Evolutionary conservation across 2,329 filamentous ascomycete genomes (phyloP).

Genomic region (Sporothrix brasiliensis): DNA sequence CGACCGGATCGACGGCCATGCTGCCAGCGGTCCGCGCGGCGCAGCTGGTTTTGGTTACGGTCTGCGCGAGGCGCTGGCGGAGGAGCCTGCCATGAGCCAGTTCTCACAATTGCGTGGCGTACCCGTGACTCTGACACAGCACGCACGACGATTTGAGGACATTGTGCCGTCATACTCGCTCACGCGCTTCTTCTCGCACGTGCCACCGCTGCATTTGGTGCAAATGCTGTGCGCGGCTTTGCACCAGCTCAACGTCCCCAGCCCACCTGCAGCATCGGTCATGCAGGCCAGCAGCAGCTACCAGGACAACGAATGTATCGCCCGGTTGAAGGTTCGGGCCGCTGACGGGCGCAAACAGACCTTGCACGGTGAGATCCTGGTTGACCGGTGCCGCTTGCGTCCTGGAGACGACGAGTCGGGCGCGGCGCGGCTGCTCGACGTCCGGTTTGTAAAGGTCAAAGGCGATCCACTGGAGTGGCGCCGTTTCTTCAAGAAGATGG

Average conservation of each 20-base stretch:
- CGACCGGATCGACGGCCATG: conserved; percentile 40
- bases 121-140: conserved; percentile 83
- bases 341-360: conserved; percentile 71
- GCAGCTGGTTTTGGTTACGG: conserved; percentile 29
- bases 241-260: conserved; percentile 79
- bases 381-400: conserved; percentile 64
- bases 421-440: conserved; percentile 69
- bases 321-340: conserved; percentile 72
- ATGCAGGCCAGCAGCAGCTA: conserved; percentile 6
- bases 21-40: conserved; percentile 35
- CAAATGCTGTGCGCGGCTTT: conserved; percentile 79
- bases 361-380: conserved; percentile 72
- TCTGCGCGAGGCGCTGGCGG: conserved; percentile 66
- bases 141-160: conserved; percentile 83
- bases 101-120: conserved; percentile 80
- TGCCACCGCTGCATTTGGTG: conserved; percentile 73
- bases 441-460: conserved; percentile 90
- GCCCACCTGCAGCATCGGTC: conserved; percentile 54
- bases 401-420: conserved; percentile 51
- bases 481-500: conserved; percentile 95
- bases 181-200: conserved; percentile 87
- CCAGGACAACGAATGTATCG: conserved; percentile 55
- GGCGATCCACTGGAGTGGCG: conserved; percentile 97
- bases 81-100: conserved; percentile 85
- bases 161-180: conserved; percentile 86